Evolutionary conservation across 805 yeast species (phyloP).

Genomic region (Nakazawaea ambrosiae): DNA sequence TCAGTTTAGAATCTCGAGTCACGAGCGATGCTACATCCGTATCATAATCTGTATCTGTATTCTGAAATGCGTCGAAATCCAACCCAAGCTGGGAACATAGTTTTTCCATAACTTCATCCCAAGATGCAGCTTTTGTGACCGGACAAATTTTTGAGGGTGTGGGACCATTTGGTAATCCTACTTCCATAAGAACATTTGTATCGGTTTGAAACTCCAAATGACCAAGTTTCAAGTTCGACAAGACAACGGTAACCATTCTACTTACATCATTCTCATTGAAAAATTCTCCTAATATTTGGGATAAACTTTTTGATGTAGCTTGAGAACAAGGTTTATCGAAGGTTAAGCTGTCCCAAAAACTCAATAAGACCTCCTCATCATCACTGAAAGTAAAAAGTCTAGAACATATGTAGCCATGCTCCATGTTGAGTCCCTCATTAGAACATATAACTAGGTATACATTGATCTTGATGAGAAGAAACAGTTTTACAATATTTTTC

Average conservation of each 20-base stretch:
- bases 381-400: neutral
- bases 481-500: slow-evolving; percentile 22
- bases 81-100: slow-evolving; percentile 23
- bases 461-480: slow-evolving; percentile 22
- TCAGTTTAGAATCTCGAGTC: neutral
- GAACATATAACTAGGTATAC: slow-evolving; percentile 11
- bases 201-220: neutral
- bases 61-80: slow-evolving; percentile 20
- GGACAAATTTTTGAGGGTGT: neutral
- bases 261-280: neutral
- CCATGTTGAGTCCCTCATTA: neutral
- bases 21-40: neutral
- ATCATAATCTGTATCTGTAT: neutral
- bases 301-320: neutral
- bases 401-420: neutral
- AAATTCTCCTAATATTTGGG: neutral
- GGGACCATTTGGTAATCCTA: neutral
- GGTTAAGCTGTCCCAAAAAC: slow-evolving; percentile 1
- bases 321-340: neutral
- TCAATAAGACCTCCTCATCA: neutral
- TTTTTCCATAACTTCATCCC: slow-evolving; percentile 30
- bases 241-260: neutral
- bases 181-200: slow-evolving; percentile 2
- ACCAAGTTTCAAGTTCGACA: slow-evolving; percentile 1
- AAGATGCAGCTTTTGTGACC: slow-evolving; percentile 9